Evolutionary conservation across 805 yeast genomes (phyloP).

Genomic region (Brettanomyces nanus): DNA sequence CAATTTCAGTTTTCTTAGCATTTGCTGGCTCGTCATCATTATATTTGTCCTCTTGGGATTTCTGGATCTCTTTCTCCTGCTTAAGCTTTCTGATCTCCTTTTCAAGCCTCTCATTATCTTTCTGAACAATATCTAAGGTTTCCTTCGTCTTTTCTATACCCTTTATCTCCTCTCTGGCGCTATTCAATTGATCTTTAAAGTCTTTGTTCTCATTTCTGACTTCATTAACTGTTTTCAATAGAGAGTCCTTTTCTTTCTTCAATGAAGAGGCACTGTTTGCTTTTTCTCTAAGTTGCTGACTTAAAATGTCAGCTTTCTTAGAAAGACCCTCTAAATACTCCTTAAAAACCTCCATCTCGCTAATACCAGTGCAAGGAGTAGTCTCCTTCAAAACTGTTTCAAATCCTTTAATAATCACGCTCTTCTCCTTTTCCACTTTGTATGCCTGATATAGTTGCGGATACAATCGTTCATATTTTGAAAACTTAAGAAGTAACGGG

Average conservation of each 20-base stretch:
- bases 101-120: background rate
- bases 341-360: constrained; percentile 62
- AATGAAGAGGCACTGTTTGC: constrained; percentile 16
- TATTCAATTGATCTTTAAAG: constrained; percentile 2
- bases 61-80: background rate
- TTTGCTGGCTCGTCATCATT: constrained; percentile 11
- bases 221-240: constrained; percentile 9
- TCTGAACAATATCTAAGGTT: constrained; percentile 12
- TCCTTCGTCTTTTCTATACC: constrained; percentile 11
- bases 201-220: constrained; percentile 1
- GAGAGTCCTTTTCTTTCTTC: constrained; percentile 8
- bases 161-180: constrained; percentile 2
- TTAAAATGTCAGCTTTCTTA: constrained; percentile 51
- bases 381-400: constrained; percentile 67
- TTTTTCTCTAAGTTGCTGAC: constrained; percentile 53
- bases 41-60: constrained; percentile 1
- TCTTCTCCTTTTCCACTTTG: constrained; percentile 65
- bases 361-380: constrained; percentile 72
- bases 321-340: constrained; percentile 61
- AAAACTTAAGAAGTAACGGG: constrained; percentile 62
- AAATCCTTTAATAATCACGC: constrained; percentile 49
- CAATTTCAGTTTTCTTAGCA: constrained; percentile 17
- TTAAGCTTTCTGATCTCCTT: background rate
- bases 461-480: constrained; percentile 84
- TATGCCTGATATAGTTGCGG: constrained; percentile 81